Evolutionary conservation across 495 filamentous ascomycete genomes (phyloP), one percentile per base, ranked within the genome.

Genomic region (Tetracladium setigerum): DNA sequence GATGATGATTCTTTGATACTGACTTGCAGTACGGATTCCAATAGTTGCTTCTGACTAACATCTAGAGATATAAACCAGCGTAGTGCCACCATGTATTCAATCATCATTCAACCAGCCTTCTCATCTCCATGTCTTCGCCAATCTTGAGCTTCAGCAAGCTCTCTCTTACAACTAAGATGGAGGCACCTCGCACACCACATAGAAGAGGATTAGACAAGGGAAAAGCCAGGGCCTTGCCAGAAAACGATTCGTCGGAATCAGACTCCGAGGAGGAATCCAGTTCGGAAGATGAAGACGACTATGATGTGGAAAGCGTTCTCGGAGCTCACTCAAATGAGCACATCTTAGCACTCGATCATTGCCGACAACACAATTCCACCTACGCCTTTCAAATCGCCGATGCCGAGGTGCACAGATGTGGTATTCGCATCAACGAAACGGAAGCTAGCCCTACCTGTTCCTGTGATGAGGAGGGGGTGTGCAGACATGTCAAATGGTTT

Each of bases 81-180:
- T 35, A 46, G 30, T 49, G 38, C 47, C 48, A 27, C 46, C 11
- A 52, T 56, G 46, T 35, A 32, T 41, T 41, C 36, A 12, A 18
- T 30, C 47, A 30, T 45, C 38, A 68, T 68, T 22, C 37, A 47
- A 44, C 67, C 49, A 18, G 66, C 66, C 37, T 24, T 33, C 31
- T 36, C 16, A 38, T 42, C 46, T 46, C 44, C 49, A 60, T 60
- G 57, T 56, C 54, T 45, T 31, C 47, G 35, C 53, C 57, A 24
- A 45, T 52, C 35, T 38, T 44, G 16, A 51, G 45, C 37, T 60
- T 60, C 50, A 52, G 46, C 50, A 56, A 60, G 50, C 57, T 60
- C 44, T 50, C 53, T 36, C 44, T 60, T 30, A 39, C 22, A 8
- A 43, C 38, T 36, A 45, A 31, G 18, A 55, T 56, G 53, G 47